Base-by-base conservation (phyloP, 805 yeast species). In the Cyberlindnera suaveolens region DNA sequence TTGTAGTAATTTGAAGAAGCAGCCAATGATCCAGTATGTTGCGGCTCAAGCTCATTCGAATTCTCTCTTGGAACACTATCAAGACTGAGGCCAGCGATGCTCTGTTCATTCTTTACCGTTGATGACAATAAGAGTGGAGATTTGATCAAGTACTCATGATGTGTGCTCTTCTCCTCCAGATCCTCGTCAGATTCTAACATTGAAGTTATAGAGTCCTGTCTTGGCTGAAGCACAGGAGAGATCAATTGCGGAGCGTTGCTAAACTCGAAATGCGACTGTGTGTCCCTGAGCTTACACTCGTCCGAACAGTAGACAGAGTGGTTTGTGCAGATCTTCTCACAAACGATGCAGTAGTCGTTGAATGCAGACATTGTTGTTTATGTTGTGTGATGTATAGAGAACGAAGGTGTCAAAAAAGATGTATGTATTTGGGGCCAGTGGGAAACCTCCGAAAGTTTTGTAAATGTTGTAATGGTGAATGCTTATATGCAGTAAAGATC, bases 311-410 rank as follows among this genome's bases (percentile, higher is more conserved):
- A 73, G 43, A 69, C 69, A 11, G 68, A 52, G 23, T 67, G 68
- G 11, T 60, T 55, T 10, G 68, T 52, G 56, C 77, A 73, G 48
- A 68, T 66, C 52, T 69, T 72, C 53, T 77, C 81, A 61, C 83
- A 77, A 44, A 74, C 79, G 38, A 74, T 66, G 65, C 83, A 77
- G 61, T 63, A 77, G 57, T 77, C 82, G 55, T 71, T 74, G 49
- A 66, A 61, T 49, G 78, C 71, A 39, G 64, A 50, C 60, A 56
- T 57, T 36, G 31, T 36, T 11, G 5, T 34, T 33, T 33, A 11
- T 31, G 33, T n/a, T 31, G 33, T 31, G 33, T 31, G 33, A 23
- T 23, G 27, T 8, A 23, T 23, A 9, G 27, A 23, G 27, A 23
- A 23, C 27, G 27, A 23, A 23, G 27, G 27, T 23, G 27, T 23